These are phyloP conservation scores for Alternaria brassicae DNA, from an alignment of 2,329 filamentous ascomycete species.

Conservation along the genomic window DNA sequence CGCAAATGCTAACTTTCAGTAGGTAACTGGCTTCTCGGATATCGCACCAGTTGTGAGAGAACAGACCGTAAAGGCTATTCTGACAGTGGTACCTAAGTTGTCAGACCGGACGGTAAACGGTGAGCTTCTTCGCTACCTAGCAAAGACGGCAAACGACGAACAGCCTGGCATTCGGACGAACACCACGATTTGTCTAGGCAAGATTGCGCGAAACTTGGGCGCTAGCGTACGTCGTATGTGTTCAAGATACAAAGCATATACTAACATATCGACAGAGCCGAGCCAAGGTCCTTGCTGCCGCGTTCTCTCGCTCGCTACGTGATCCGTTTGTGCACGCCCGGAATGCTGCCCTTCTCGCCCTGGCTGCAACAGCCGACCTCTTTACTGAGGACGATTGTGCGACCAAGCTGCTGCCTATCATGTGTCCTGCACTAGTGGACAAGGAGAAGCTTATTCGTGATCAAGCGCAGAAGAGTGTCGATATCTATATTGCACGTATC, in stretches of 20 bases:
- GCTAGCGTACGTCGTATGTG: conserved; percentile 55
- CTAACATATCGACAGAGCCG: conserved; percentile 63
- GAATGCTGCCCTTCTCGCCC: conserved; percentile 84
- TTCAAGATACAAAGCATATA: not conserved
- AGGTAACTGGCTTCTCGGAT: conserved; percentile 95
- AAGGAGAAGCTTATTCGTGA: conserved; percentile 95
- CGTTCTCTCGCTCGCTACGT: conserved; percentile 85
- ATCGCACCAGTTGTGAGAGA: conserved; percentile 89
- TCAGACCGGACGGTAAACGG: conserved; percentile 94
- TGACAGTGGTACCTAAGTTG: conserved; percentile 85
- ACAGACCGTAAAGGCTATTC: conserved; percentile 92
- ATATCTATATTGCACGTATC: conserved; percentile 82
- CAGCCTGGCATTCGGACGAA: conserved; percentile 97
- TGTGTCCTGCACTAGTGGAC: conserved; percentile 86
- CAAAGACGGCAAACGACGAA: conserved; percentile 96
- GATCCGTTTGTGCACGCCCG: conserved; percentile 96
- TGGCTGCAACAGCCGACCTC: conserved; percentile 82
- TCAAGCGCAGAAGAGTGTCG: conserved; percentile 87
- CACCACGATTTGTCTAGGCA: conserved; percentile 95
- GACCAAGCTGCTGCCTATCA: conserved; percentile 77
- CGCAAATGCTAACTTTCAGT: conserved; percentile 32
- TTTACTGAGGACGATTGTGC: conserved; percentile 93
- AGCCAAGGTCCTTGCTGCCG: conserved; percentile 89
- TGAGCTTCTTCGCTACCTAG: conserved; percentile 86
- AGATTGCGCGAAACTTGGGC: conserved; percentile 90